phyloP scores from a whole-genome alignment of 1,284 basidiomycete genomes.

The Ustilago trichophora region DNA sequence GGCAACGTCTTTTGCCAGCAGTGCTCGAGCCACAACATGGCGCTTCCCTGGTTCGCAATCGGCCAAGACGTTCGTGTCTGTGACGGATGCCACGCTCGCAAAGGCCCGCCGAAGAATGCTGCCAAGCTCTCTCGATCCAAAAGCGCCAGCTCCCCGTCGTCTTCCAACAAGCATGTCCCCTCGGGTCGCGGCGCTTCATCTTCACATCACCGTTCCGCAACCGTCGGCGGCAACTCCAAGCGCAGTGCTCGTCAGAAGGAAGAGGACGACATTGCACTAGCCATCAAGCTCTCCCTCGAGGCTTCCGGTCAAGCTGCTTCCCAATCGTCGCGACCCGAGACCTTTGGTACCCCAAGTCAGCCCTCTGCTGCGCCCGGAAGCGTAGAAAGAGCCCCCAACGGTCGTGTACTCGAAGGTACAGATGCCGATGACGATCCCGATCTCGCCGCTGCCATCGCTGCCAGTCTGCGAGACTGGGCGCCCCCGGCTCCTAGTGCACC shows the following conservation, averaged over 20 bases:
- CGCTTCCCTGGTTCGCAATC: constrained; percentile 93
- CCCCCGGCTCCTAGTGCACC: constrained; percentile 58
- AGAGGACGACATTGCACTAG: constrained; percentile 89
- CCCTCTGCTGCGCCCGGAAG: constrained; percentile 67
- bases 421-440: constrained; percentile 91
- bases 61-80: constrained; percentile 92
- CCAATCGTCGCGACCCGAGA: constrained; percentile 79
- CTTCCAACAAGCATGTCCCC: constrained; percentile 25
- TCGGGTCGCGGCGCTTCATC: constrained; percentile 51
- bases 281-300: constrained; percentile 86
- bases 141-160: constrained; percentile 30
- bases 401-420: constrained; percentile 60
- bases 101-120: constrained; percentile 51
- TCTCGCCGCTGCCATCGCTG: constrained; percentile 91
- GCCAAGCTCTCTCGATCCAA: constrained; percentile 47
- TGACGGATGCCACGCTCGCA: constrained; percentile 75
- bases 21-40: constrained; percentile 85
- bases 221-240: constrained; percentile 52
- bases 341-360: constrained; percentile 63
- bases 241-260: constrained; percentile 70
- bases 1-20: constrained; percentile 94
- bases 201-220: constrained; percentile 62
- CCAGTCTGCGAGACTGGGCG: constrained; percentile 79
- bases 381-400: constrained; percentile 63
- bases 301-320: constrained; percentile 26